Percentiles rank a stretch among this genome's conserved stretches.
Evolutionary conservation across 805 yeast species (phyloP).

Genomic region (Candida argentea): DNA sequence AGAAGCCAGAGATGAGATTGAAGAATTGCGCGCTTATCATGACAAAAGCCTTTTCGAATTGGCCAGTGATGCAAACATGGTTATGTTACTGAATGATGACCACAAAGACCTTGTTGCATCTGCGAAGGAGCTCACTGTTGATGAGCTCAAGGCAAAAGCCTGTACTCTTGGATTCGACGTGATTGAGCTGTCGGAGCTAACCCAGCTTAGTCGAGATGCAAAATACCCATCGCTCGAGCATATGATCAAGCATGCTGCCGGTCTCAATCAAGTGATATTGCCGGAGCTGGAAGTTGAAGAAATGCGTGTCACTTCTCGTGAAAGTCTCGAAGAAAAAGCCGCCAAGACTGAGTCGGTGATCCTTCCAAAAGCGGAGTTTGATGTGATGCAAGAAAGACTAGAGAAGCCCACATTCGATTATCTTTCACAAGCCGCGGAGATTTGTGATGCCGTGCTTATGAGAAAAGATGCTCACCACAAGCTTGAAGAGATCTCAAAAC

Average conservation of each 20-base stretch:
- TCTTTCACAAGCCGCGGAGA: constrained; percentile 20
- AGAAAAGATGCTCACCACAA: constrained; percentile 1
- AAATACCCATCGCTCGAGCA: constrained; percentile 1
- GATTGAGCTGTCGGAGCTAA: constrained; percentile 3
- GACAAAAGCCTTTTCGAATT: constrained; percentile 2
- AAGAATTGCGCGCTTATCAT: constrained; percentile 6
- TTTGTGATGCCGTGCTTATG: constrained; percentile 8
- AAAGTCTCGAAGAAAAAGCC: constrained; percentile 14
- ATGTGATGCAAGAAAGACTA: constrained; percentile 3
- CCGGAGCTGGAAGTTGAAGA: neutral
- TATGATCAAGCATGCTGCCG: neutral
- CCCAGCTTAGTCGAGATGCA: neutral
- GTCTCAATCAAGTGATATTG: neutral
- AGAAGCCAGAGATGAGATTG: constrained; percentile 5
- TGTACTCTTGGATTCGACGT: constrained; percentile 2
- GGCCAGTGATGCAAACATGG: constrained; percentile 12
- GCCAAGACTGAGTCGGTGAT: constrained; percentile 11
- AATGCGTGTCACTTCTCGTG: constrained; percentile 6
- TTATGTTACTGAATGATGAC: constrained; percentile 7
- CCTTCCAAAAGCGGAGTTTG: constrained; percentile 10
- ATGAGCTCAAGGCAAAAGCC: constrained; percentile 8
- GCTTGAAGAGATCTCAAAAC: neutral
- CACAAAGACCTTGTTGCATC: constrained; percentile 7
- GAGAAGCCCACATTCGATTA: constrained; percentile 15
- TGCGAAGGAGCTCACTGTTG: constrained; percentile 9